Conservation (phyloP, 805 yeast genomes). For the Hanseniaspora hatyaiensis region DNA sequence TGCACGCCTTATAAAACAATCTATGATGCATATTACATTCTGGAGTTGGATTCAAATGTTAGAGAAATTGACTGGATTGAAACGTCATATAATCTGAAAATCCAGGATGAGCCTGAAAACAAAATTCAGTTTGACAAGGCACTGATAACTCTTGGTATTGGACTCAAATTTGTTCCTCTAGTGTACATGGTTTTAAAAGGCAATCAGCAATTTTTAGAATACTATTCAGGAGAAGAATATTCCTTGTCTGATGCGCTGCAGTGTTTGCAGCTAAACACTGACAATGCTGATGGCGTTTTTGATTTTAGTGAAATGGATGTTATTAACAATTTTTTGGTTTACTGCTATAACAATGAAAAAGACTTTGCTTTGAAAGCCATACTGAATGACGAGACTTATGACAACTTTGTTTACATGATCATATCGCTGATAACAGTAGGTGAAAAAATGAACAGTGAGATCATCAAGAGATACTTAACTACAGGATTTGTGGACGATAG, state of each 20-base stretch:
- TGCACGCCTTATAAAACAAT: slow-evolving; percentile 29
- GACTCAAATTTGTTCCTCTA: slow-evolving; percentile 46
- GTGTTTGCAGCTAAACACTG: slow-evolving; percentile 40
- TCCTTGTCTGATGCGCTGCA: slow-evolving; percentile 36
- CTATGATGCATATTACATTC: slow-evolving; percentile 41
- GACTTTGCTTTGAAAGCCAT: neutral
- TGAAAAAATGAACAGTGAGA: slow-evolving; percentile 23
- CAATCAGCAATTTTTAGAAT: slow-evolving; percentile 26
- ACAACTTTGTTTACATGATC: slow-evolving; percentile 4
- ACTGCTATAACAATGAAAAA: slow-evolving; percentile 4
- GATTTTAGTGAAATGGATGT: slow-evolving; percentile 38
- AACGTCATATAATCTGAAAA: slow-evolving; percentile 59
- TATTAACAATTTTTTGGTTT: neutral
- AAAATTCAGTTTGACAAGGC: slow-evolving; percentile 40
- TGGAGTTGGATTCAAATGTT: slow-evolving; percentile 42
- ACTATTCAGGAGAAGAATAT: slow-evolving; percentile 24
- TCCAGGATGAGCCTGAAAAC: slow-evolving; percentile 39
- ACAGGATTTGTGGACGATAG: slow-evolving; percentile 54
- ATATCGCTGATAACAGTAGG: slow-evolving; percentile 3
- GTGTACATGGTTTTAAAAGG: slow-evolving; percentile 39
- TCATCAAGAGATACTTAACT: slow-evolving; percentile 44
- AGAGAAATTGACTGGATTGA: slow-evolving; percentile 56
- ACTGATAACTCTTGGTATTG: slow-evolving; percentile 48
- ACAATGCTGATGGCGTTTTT: too few relatives aligned
- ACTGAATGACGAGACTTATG: neutral